A percentile compares a stretch with the other conserved stretches of the same genome.
These are phyloP conservation scores for Leptosphaerulina australis DNA, from an alignment of 2,329 filamentous ascomycete species.

Conservation along the genomic window DNA sequence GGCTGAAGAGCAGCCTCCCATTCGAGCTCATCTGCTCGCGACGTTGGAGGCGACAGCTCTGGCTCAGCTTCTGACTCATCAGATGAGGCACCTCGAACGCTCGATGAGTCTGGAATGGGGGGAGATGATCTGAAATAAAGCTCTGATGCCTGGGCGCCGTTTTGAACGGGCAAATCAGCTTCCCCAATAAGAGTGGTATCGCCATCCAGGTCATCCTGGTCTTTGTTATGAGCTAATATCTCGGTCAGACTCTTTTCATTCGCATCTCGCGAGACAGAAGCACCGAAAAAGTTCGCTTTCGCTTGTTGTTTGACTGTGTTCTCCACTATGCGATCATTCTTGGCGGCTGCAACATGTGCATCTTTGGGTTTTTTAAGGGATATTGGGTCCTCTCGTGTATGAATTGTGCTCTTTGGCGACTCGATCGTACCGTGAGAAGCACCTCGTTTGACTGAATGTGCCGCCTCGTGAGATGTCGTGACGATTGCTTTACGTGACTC, in stretches of 20 bases:
- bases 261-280: conserved; percentile 11
- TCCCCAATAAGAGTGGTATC: conserved; percentile 17
- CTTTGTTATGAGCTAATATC: background rate
- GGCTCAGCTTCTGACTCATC: conserved; percentile 25
- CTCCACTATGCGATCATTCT: background rate
- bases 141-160: conserved; percentile 7
- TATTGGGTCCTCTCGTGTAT: background rate
- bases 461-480: background rate
- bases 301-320: background rate
- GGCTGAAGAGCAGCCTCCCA: conserved; percentile 50
- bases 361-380: background rate
- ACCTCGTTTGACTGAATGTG: background rate
- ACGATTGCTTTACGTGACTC: background rate
- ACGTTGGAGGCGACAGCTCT: conserved; percentile 26
- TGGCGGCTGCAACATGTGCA: background rate
- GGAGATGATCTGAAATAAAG: conserved; percentile 33
- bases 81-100: conserved; percentile 39
- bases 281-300: conserved; percentile 5
- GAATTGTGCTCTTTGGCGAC: background rate
- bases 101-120: conserved; percentile 25
- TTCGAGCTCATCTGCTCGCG: conserved; percentile 40
- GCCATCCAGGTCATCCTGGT: conserved; percentile 9
- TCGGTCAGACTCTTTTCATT: conserved; percentile 15
- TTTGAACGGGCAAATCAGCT: background rate
- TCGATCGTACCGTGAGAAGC: background rate